A percentile compares a stretch with the other conserved stretches of the same genome.
Conservation (phyloP, 306 rosid genomes). For the Arachis stenosperma region DNA sequence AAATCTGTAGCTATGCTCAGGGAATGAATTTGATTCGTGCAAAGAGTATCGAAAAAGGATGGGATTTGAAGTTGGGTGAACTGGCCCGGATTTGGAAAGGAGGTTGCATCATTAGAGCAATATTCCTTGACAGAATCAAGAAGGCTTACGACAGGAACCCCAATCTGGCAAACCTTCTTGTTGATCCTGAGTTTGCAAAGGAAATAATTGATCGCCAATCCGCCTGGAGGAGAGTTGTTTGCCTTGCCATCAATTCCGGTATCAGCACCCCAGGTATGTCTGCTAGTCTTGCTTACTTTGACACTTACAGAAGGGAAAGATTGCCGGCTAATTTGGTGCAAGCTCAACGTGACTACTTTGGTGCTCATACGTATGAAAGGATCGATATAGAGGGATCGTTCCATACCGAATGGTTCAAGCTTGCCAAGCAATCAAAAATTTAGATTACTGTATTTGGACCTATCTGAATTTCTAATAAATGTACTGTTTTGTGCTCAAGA, state of each 20-base stretch:
- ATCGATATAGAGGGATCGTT: constrained; percentile 71
- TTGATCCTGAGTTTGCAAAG: constrained; percentile 90
- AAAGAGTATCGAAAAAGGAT: constrained; percentile 83
- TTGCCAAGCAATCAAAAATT: constrained; percentile 63
- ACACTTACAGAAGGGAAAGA: constrained; percentile 74
- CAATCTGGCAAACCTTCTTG: constrained; percentile 86
- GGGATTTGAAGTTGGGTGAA: constrained; percentile 82
- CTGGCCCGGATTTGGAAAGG: constrained; percentile 97
- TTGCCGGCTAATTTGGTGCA: constrained; percentile 92
- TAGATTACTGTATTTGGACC: constrained; percentile 41
- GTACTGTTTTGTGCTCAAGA: constrained; percentile 60
- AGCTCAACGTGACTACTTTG: constrained; percentile 94
- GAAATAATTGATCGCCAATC: constrained; percentile 85
- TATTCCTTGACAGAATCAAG: constrained; percentile 85
- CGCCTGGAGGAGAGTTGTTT: constrained; percentile 88
- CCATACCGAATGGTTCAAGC: constrained; percentile 97
- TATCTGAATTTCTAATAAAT: constrained; percentile 41
- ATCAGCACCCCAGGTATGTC: constrained; percentile 95
- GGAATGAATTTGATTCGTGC: constrained; percentile 96
- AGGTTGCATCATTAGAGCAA: constrained; percentile 87
- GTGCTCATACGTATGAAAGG: constrained; percentile 93
- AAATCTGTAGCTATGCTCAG: constrained; percentile 94
- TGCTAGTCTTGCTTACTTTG: constrained; percentile 90
- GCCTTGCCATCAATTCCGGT: constrained; percentile 86
- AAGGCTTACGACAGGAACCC: constrained; percentile 82